Evolutionary conservation across 495 filamentous ascomycete genomes (phyloP).

Genomic region (Xanthoparmelia taractica): DNA sequence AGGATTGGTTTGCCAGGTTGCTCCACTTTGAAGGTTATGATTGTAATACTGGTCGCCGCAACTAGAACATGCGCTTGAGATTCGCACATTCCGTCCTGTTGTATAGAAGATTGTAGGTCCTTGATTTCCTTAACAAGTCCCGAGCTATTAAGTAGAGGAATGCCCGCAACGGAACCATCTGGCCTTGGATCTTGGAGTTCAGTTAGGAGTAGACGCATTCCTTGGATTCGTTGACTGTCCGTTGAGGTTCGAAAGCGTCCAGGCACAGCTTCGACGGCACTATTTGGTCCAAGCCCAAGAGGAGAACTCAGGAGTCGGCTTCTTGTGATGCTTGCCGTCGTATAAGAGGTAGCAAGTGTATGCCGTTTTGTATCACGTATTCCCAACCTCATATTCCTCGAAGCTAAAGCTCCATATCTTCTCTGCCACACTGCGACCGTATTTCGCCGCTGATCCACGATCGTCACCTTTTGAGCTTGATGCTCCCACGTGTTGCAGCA

Average conservation of each 20-base stretch:
- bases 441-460: slow-evolving; percentile 17
- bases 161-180: background rate
- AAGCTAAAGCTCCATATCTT: slow-evolving; percentile 27
- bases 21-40: background rate
- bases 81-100: background rate
- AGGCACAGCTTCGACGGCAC: background rate
- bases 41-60: background rate
- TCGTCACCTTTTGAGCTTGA: slow-evolving; percentile 24
- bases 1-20: background rate
- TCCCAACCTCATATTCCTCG: slow-evolving; percentile 13
- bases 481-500: slow-evolving; percentile 35
- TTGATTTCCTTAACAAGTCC: background rate
- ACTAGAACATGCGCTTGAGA: background rate
- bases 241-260: background rate
- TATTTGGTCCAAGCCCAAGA: background rate
- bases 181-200: background rate
- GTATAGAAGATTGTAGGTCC: background rate
- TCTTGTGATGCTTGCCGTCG: background rate
- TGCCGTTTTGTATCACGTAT: background rate
- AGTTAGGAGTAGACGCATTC: background rate
- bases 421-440: slow-evolving; percentile 19
- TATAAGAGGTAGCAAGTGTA: background rate
- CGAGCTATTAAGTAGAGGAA: background rate
- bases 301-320: background rate
- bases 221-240: background rate